Conservation (phyloP, 1,139 yeast species). For the Lodderomyces elongisporus region DNA sequence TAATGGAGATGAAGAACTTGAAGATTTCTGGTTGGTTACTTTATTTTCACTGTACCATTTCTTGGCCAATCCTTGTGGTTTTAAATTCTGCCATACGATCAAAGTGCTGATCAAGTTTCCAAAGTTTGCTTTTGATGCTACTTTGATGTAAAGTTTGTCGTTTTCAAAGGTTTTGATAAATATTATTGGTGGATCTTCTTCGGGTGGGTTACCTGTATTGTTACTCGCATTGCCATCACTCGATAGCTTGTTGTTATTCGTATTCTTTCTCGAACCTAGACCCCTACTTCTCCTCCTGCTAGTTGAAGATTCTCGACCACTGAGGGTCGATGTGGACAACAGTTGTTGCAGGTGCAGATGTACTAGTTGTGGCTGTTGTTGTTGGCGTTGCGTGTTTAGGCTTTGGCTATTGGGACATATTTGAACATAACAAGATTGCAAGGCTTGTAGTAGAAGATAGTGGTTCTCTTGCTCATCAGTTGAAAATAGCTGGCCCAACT, state of each 20-base stretch:
- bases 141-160: slow-evolving; percentile 43
- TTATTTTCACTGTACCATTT: slow-evolving; percentile 50
- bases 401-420: slow-evolving; percentile 22
- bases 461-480: slow-evolving; percentile 31
- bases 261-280: neutral
- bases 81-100: slow-evolving; percentile 61
- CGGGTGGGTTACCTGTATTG: slow-evolving; percentile 3
- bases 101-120: slow-evolving; percentile 47
- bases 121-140: slow-evolving; percentile 41
- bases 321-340: slow-evolving; percentile 2
- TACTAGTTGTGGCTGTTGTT: slow-evolving; percentile 4
- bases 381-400: slow-evolving; percentile 1
- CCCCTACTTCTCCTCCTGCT: neutral
- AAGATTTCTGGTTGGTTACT: slow-evolving; percentile 21
- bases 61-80: slow-evolving; percentile 52
- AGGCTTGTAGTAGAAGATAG: slow-evolving; percentile 26
- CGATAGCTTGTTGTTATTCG: slow-evolving; percentile 1
- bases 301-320: neutral
- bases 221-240: too few species aligned
- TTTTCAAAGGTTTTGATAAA: slow-evolving; percentile 45
- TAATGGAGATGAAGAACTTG: too few species aligned
- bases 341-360: slow-evolving; percentile 6
- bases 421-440: slow-evolving; percentile 42
- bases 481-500: slow-evolving; percentile 34
- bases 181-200: slow-evolving; percentile 39